Evolutionary conservation across 2,329 filamentous ascomycete genomes (phyloP).

Genomic region (Bipolaris zeicola): DNA sequence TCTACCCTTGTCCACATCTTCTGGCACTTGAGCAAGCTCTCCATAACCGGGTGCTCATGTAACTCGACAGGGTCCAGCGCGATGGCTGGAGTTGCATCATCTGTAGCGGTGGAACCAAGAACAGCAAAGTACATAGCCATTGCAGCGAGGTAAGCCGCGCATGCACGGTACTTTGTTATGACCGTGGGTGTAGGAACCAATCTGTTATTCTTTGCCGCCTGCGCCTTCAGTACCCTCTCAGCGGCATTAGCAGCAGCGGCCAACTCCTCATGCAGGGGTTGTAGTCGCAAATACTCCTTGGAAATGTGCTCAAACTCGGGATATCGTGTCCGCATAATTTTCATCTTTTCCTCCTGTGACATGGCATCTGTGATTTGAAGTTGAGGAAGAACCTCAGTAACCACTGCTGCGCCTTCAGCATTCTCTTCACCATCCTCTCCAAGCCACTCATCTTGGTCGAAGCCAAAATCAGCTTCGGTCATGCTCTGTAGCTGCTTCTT

Average conservation of each 20-base stretch:
- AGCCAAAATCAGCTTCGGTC: constrained; percentile 89
- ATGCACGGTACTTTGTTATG: constrained; percentile 73
- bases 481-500: constrained; percentile 89
- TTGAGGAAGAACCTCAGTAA: constrained; percentile 86
- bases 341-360: constrained; percentile 72
- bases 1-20: constrained; percentile 79
- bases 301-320: constrained; percentile 90
- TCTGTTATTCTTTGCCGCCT: constrained; percentile 31
- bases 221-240: constrained; percentile 49
- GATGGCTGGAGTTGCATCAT: constrained; percentile 56
- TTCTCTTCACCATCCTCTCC: constrained; percentile 57
- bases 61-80: constrained; percentile 78
- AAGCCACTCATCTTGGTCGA: constrained; percentile 88
- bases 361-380: constrained; percentile 81
- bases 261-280: constrained; percentile 65
- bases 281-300: constrained; percentile 76
- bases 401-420: constrained; percentile 59
- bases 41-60: constrained; percentile 90
- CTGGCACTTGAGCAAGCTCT: constrained; percentile 77
- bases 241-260: constrained; percentile 64
- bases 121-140: constrained; percentile 94
- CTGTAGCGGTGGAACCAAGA: constrained; percentile 76
- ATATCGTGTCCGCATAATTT: constrained; percentile 79
- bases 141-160: constrained; percentile 84
- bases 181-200: constrained; percentile 36